Evolutionary conservation across 371 early-diverging fungal genomes (phyloP).

Genomic region (Coemansia linderi): DNA sequence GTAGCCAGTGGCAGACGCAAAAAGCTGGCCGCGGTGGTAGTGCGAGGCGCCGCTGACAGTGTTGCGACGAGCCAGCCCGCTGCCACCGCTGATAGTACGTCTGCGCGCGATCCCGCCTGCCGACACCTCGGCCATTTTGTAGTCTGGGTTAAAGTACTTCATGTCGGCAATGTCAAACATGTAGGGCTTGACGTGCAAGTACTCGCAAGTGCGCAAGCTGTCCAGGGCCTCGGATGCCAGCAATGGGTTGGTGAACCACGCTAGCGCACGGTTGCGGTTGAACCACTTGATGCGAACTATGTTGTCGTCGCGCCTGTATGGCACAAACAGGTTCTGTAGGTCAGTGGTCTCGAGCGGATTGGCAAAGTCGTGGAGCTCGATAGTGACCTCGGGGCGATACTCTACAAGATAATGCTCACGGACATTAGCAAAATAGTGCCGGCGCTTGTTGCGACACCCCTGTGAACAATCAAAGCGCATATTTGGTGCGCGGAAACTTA

Average conservation of each 20-base stretch:
- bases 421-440: conserved; percentile 7
- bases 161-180: conserved; percentile 48
- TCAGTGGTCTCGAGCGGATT: conserved; percentile 54
- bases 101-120: conserved; percentile 41
- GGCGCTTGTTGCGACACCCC: background rate
- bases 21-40: conserved; percentile 49
- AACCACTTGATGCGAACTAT: conserved; percentile 58
- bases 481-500: conserved; percentile 26
- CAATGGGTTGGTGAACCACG: conserved; percentile 53
- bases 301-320: conserved; percentile 54
- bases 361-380: conserved; percentile 55
- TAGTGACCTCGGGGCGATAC: conserved; percentile 54
- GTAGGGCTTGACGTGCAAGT: conserved; percentile 52
- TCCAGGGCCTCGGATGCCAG: conserved; percentile 51
- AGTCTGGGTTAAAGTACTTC: conserved; percentile 54
- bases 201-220: conserved; percentile 42
- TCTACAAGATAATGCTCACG: conserved; percentile 21
- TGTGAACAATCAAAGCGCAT: background rate
- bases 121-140: conserved; percentile 32
- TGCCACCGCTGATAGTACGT: conserved; percentile 48
- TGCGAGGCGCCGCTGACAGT: conserved; percentile 55
- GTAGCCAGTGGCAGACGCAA: conserved; percentile 17
- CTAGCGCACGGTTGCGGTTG: conserved; percentile 55
- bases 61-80: conserved; percentile 51
- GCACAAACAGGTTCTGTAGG: conserved; percentile 46